Evolutionary conservation across 768 basidiomycete species (phyloP).

Genomic region (button mushroom (Agaricus bisporus)): DNA sequence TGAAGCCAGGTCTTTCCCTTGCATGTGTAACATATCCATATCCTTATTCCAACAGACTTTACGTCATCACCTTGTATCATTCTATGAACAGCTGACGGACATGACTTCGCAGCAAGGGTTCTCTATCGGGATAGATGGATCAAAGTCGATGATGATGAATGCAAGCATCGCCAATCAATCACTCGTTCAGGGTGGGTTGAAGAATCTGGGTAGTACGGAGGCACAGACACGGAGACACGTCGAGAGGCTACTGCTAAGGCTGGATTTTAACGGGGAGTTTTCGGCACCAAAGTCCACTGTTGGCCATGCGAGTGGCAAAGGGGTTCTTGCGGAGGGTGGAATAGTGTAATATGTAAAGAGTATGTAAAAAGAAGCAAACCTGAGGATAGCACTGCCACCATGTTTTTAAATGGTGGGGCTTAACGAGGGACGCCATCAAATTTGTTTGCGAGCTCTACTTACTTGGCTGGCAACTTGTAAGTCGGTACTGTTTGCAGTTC

Average conservation of each 20-base stretch:
- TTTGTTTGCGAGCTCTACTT: neutral
- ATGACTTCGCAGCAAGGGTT: constrained; percentile 76
- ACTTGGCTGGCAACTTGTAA: neutral
- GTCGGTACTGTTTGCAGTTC: neutral
- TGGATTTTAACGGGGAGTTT: constrained; percentile 82
- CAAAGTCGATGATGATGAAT: constrained; percentile 64
- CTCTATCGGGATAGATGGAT: constrained; percentile 54
- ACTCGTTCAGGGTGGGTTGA: constrained; percentile 48
- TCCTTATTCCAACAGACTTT: constrained; percentile 43
- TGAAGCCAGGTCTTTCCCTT: constrained; percentile 23
- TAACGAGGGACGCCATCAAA: neutral
- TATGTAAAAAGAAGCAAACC: constrained; percentile 13
- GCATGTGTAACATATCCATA: neutral
- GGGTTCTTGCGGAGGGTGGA: constrained; percentile 40
- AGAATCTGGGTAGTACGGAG: constrained; percentile 25
- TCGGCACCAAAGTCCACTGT: constrained; percentile 39
- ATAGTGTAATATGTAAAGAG: constrained; percentile 14
- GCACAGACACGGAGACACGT: constrained; percentile 73
- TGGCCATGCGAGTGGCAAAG: constrained; percentile 17
- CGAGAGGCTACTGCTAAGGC: constrained; percentile 71
- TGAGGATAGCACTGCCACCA: constrained; percentile 4
- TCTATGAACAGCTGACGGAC: constrained; percentile 74
- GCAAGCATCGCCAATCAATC: constrained; percentile 49
- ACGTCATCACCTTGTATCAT: constrained; percentile 58
- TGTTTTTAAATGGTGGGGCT: neutral